Percentiles rank a stretch among this genome's conserved stretches.
Evolutionary conservation across 2,329 filamentous ascomycete species (phyloP).

Genomic region (Tolypocladium inflatum): DNA sequence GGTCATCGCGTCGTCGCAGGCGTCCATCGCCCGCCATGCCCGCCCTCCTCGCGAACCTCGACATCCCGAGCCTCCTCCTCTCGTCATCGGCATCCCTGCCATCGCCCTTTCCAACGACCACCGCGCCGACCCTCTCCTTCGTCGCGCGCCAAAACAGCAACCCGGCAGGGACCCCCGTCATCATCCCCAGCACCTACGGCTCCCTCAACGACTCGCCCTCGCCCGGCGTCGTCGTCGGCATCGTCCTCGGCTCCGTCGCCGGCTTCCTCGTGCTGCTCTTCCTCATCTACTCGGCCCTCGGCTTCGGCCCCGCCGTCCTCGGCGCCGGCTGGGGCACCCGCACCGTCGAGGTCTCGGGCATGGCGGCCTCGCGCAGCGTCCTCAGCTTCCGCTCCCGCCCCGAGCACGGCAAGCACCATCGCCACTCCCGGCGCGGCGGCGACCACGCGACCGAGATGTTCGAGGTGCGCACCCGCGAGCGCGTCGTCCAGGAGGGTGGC

Average conservation of each 20-base stretch:
- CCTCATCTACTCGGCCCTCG: slow-evolving; percentile 39
- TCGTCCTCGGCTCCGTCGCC: slow-evolving; percentile 34
- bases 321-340: neutral
- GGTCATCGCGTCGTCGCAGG: neutral
- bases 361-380: slow-evolving; percentile 7
- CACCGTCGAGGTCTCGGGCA: neutral
- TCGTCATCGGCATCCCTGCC: neutral
- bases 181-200: slow-evolving; percentile 26
- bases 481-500: slow-evolving; percentile 2
- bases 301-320: slow-evolving; percentile 27
- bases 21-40: neutral
- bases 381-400: slow-evolving; percentile 5
- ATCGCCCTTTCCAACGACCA: neutral
- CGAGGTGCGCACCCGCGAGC: slow-evolving; percentile 15
- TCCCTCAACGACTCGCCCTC: slow-evolving; percentile 25
- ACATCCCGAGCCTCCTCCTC: neutral
- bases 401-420: slow-evolving; percentile 1
- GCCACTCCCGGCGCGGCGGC: slow-evolving; percentile 1
- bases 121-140: neutral
- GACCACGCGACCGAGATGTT: slow-evolving; percentile 16
- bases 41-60: neutral
- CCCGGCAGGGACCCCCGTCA: slow-evolving; percentile 13
- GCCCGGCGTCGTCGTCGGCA: slow-evolving; percentile 33
- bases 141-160: slow-evolving; percentile 7
- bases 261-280: slow-evolving; percentile 45